phyloP scores from a whole-genome alignment of 768 basidiomycete genomes.

The Candolleomyces eurysporus region DNA sequence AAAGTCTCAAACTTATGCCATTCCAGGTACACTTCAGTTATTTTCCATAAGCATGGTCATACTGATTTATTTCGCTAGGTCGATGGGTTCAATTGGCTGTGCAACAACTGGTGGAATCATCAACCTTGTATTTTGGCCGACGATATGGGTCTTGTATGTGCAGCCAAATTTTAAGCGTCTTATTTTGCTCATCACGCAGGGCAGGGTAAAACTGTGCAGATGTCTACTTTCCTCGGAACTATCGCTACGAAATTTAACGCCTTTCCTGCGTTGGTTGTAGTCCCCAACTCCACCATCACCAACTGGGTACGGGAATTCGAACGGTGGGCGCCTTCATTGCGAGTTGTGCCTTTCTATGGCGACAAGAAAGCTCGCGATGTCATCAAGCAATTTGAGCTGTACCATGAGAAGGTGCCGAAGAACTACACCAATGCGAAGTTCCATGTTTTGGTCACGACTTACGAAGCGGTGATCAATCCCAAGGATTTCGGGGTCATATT shows the following conservation, averaged over 20 bases:
- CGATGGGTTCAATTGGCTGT: slow-evolving; percentile 83
- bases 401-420: slow-evolving; percentile 44
- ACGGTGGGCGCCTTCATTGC: slow-evolving; percentile 70
- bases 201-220: slow-evolving; percentile 91
- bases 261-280: slow-evolving; percentile 84
- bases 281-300: slow-evolving; percentile 94
- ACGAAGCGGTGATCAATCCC: slow-evolving; percentile 72
- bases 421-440: slow-evolving; percentile 60
- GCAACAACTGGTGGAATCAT: slow-evolving; percentile 83
- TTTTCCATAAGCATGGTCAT: not conserved
- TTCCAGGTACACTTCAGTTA: slow-evolving; percentile 63
- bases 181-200: slow-evolving; percentile 7
- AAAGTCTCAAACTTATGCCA: slow-evolving; percentile 70
- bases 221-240: slow-evolving; percentile 78
- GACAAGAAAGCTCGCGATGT: slow-evolving; percentile 77
- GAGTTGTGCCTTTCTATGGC: slow-evolving; percentile 88
- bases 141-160: slow-evolving; percentile 87
- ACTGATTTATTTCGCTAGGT: slow-evolving; percentile 39
- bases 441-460: slow-evolving; percentile 92
- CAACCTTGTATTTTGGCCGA: slow-evolving; percentile 92
- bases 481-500: slow-evolving; percentile 77
- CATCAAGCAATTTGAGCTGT: slow-evolving; percentile 79
- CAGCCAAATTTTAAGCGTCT: not conserved
- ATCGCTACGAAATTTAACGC: slow-evolving; percentile 55
- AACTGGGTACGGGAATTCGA: slow-evolving; percentile 97